These are phyloP conservation scores for Penicillium dipodomyicola DNA, from an alignment of 495 filamentous ascomycete species.

Conservation along the genomic window DNA sequence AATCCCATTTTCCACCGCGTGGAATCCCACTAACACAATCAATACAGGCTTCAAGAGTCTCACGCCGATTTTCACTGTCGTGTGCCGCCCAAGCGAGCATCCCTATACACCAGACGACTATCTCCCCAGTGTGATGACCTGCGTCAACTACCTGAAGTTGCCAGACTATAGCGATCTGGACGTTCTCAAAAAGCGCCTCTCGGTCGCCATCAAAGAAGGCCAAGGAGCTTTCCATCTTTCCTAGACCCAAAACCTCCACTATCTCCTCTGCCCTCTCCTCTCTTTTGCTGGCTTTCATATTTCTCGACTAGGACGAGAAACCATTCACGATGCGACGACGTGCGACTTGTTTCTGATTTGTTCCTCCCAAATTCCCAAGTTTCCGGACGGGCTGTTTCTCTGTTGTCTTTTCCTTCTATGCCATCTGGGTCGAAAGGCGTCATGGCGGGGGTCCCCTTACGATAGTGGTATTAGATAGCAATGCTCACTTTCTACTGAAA, in stretches of 20 bases:
- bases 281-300: slow-evolving; percentile 7
- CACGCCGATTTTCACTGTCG: slow-evolving; percentile 97
- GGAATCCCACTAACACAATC: slow-evolving; percentile 15
- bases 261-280: not conserved
- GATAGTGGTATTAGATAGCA: slow-evolving; percentile 42
- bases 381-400: slow-evolving; percentile 25
- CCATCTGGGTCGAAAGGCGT: slow-evolving; percentile 25
- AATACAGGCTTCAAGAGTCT: slow-evolving; percentile 86
- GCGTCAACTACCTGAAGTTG: slow-evolving; percentile 98
- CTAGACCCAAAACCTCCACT: slow-evolving; percentile 35
- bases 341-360: slow-evolving; percentile 21
- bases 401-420: slow-evolving; percentile 14
- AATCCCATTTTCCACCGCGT: slow-evolving; percentile 19
- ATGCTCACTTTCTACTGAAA: slow-evolving; percentile 19
- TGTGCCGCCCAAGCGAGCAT: slow-evolving; percentile 95
- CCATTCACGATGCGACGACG: slow-evolving; percentile 25
- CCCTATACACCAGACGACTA: slow-evolving; percentile 96
- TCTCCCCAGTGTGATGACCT: slow-evolving; percentile 98
- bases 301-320: slow-evolving; percentile 6
- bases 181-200: slow-evolving; percentile 70
- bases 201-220: slow-evolving; percentile 90
- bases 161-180: slow-evolving; percentile 88
- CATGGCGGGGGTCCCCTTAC: slow-evolving; percentile 16
- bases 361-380: slow-evolving; percentile 15
- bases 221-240: slow-evolving; percentile 98